Base-by-base conservation (phyloP, 768 basidiomycete species). In the Infundibulicybe gibba region DNA sequence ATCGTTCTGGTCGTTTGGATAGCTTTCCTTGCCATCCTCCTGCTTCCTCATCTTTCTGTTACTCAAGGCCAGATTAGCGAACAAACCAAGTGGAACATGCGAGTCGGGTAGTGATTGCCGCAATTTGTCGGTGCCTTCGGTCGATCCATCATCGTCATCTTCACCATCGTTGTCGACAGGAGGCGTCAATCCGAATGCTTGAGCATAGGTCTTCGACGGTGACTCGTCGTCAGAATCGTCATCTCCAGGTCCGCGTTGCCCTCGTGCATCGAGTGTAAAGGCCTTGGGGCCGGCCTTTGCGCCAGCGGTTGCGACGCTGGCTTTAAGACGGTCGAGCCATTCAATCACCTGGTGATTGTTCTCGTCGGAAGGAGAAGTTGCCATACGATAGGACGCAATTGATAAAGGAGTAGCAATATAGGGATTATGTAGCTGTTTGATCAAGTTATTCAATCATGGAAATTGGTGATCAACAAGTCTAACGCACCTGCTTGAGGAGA, bases 401-500 rank as follows among this genome's bases (percentile, higher is more conserved):
- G 86, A 81, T 44, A 90, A 72, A 4, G 88, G 87, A 0, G 87
- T 90, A 6, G 88, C 86, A 41, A 79, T 68, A 61, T 88, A 90
- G 2, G 88, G 88, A 52, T 90, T 90, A 54, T 90, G 88, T 25
- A 90, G 66, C 83, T 87, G 62, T 32, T 41, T n/a, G 30, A 34
- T 37, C 13, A 13, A 34, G 47, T 9, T 46, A n/a, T 46, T 45
- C 33, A 43, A 44, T 37, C 21, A 14, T 34, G 40, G 44, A n/a
- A 12, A 31, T 14, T 32, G 5, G 42, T 32, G 14, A 12, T 15
- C 35, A 40, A 16, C 25, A 34, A 21, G 30, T 19, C 45, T 30
- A 1, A 61, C 72, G 12, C 31, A 83, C 88, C 72, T 91, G 88
- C 61, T 90, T 90, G 53, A 93, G 75, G 12, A 92, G 78, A 12